A percentile compares a stretch with the other conserved stretches of the same genome.
These are phyloP conservation scores for Podospora tetraspora DNA, from an alignment of 495 filamentous ascomycete species.

Conservation along the genomic window DNA sequence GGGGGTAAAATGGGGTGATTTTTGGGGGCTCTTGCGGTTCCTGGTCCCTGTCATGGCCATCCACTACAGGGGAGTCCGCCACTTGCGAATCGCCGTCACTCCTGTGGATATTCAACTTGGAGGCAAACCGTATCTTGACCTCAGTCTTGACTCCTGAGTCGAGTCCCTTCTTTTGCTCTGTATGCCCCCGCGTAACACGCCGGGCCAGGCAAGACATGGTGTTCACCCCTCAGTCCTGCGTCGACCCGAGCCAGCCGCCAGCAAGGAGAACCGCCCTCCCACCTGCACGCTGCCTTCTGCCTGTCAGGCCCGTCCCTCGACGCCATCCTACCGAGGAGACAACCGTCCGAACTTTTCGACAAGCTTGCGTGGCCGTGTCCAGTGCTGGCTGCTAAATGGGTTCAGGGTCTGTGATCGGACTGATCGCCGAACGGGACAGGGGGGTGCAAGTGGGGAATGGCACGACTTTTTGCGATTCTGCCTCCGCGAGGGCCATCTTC, in stretches of 20 bases:
- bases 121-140: neutral
- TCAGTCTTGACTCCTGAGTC: neutral
- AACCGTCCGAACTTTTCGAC: slow-evolving; percentile 15
- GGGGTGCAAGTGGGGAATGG: slow-evolving; percentile 35
- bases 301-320: neutral
- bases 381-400: slow-evolving; percentile 4
- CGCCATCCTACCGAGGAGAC: neutral
- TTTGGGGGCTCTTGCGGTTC: slow-evolving; percentile 13
- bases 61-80: slow-evolving; percentile 9
- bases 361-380: too few species aligned
- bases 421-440: slow-evolving; percentile 20
- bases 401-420: slow-evolving; percentile 19
- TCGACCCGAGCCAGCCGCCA: neutral
- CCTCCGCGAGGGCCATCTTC: slow-evolving; percentile 5
- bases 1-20: neutral
- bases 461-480: slow-evolving; percentile 27
- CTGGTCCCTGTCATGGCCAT: neutral
- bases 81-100: slow-evolving; percentile 2
- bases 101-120: neutral
- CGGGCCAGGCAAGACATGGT: neutral
- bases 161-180: neutral
- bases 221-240: neutral
- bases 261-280: neutral
- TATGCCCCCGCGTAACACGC: neutral
- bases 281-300: neutral